Conservation (phyloP, 2,329 filamentous ascomycete species). For the Talaromyces rugulosus region DNA sequence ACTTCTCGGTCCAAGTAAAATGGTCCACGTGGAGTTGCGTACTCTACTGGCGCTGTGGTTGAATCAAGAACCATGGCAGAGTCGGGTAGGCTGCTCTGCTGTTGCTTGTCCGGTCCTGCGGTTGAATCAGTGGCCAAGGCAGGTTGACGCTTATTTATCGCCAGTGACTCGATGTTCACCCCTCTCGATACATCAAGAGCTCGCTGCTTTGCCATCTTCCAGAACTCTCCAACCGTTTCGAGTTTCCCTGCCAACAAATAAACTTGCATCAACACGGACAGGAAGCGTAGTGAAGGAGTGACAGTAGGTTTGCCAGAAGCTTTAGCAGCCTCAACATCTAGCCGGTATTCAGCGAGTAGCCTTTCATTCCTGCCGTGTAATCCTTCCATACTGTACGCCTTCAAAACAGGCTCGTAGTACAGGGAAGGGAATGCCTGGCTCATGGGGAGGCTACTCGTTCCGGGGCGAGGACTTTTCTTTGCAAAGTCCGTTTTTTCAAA, state of each 20-base stretch:
- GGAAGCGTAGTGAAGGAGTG: slow-evolving; percentile 48
- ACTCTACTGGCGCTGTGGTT: not conserved
- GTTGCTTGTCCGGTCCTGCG: not conserved
- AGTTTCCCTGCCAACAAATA: slow-evolving; percentile 57
- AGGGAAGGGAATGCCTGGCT: slow-evolving; percentile 44
- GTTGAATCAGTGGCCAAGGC: not conserved
- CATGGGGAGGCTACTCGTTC: slow-evolving; percentile 27
- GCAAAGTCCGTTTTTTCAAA: slow-evolving; percentile 39
- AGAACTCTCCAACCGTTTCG: slow-evolving; percentile 60
- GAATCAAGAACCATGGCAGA: not conserved
- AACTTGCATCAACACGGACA: slow-evolving; percentile 65
- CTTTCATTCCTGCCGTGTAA: slow-evolving; percentile 49
- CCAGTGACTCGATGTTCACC: not conserved
- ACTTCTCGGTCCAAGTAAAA: not conserved
- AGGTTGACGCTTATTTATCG: not conserved
- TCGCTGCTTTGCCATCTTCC: slow-evolving; percentile 54
- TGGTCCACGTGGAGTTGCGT: not conserved
- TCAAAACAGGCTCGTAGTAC: slow-evolving; percentile 55
- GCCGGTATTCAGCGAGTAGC: slow-evolving; percentile 51
- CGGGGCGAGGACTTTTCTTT: slow-evolving; percentile 38
- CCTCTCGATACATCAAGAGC: not conserved
- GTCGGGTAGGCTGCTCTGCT: not conserved
- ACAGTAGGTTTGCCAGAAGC: slow-evolving; percentile 3
- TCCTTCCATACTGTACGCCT: slow-evolving; percentile 47
- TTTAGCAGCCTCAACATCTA: slow-evolving; percentile 24